phyloP scores from a whole-genome alignment of 306 rosid species.

The Prosopis cineraria region DNA sequence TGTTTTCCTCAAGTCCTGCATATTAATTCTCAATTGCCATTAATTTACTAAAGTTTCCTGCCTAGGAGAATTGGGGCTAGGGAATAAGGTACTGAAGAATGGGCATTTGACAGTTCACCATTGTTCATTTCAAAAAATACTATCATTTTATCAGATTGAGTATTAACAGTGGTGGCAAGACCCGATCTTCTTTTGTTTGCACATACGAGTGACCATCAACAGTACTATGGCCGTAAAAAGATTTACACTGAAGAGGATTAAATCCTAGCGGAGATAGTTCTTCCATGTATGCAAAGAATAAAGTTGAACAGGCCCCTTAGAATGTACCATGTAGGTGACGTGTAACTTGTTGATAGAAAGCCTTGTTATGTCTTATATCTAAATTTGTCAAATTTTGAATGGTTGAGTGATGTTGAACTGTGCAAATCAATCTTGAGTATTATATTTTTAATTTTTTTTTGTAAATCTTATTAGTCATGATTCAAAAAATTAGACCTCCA shows the following conservation, averaged over 20 bases:
- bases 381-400: background rate
- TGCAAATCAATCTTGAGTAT: background rate
- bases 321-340: background rate
- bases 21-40: background rate
- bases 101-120: background rate
- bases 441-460: background rate
- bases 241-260: conserved; percentile 6
- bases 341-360: background rate
- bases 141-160: background rate
- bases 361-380: background rate
- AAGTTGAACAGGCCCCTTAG: background rate
- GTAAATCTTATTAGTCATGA: background rate
- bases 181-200: background rate
- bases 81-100: background rate
- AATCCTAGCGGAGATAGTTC: conserved; percentile 3
- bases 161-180: background rate
- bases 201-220: conserved; percentile 16
- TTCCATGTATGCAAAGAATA: background rate
- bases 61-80: background rate
- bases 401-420: background rate
- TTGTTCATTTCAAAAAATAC: background rate
- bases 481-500: background rate
- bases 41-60: background rate
- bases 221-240: background rate
- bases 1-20: background rate